Base-by-base conservation (phyloP, 345 rosid species). In the Mercurialis annua region DNA sequence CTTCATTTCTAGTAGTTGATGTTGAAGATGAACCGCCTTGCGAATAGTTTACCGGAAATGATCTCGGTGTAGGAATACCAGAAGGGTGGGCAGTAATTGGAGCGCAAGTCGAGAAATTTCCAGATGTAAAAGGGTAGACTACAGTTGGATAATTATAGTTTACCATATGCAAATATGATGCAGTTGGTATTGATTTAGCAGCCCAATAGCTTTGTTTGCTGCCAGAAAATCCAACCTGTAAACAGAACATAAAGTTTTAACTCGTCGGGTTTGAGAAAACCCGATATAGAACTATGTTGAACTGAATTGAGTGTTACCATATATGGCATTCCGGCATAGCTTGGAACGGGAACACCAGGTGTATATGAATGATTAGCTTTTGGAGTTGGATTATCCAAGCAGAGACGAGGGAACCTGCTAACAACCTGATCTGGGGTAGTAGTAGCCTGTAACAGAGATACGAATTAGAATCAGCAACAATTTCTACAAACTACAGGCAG, bases 391-490 rank as follows among this genome's bases (percentile, higher is more conserved):
- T 48, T 56, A 14, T 73, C 70, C 64, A 54, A 33, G 71, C 67
- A 53, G 50, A 63, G 70, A 51, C 29, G 50, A 20, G 78, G 78
- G 15, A 62, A 65, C 17, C 27, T 68, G 50, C 61, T 53, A 23
- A 34, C 26, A 54, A 70, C 24, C 42, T 63, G 71, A 65, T 5
- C 40, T 52, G 55, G 50, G 51, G 46, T 49, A 38, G 46, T 49
- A 38, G 33, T 60, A 65, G 27, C 76, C 81, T 67, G 53, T 42
- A 48, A 59, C 23, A 69, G 49, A 31, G 47, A 54, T 5, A 67
- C 46, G 18, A 49, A n/a, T n/a, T 1, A 46, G 11, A 29, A n/a
- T 43, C 5, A 30, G 10, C n/a, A 53, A 5, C 5, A 20, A 30
- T 20, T n/a, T 56, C 23, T 10, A 10, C 24, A 0, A 31, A 47